Conservation (phyloP, 805 yeast species). For the Candida arabinofermentans region DNA sequence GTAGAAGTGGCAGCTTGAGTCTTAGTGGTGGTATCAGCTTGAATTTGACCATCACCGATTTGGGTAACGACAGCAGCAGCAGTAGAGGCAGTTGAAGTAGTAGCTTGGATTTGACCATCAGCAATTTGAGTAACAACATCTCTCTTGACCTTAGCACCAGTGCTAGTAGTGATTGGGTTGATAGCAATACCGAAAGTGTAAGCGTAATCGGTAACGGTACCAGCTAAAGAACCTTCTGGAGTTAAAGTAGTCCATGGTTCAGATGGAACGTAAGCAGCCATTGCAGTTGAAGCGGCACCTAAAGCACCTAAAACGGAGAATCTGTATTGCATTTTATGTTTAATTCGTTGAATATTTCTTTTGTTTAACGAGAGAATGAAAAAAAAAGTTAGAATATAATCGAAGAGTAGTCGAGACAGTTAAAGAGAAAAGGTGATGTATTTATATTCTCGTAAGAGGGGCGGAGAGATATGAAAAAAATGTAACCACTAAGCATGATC, state of each 20-base stretch:
- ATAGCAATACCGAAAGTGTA: conserved; percentile 67
- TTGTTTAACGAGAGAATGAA: not conserved
- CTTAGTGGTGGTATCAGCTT: conserved; percentile 15
- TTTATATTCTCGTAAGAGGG: not conserved
- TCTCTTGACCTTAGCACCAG: conserved; percentile 26
- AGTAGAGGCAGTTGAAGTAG: conserved; percentile 22
- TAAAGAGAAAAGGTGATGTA: not conserved
- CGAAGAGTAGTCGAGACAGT: not conserved
- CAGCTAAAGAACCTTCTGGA: conserved; percentile 50
- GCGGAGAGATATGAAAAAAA: no score
- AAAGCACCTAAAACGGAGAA: conserved; percentile 33
- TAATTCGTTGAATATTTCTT: not conserved
- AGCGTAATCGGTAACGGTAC: conserved; percentile 54
- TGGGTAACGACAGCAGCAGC: conserved; percentile 20
- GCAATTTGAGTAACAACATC: conserved; percentile 39
- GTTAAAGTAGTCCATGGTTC: conserved; percentile 73
- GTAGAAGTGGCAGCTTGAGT: conserved; percentile 18
- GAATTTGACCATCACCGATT: conserved; percentile 28
- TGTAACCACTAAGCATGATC: not conserved
- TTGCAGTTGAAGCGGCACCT: conserved; percentile 43
- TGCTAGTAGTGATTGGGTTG: conserved; percentile 37
- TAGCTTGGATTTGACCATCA: conserved; percentile 40
- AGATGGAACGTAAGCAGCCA: conserved; percentile 62
- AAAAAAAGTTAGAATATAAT: not conserved
- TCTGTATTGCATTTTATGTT: conserved; percentile 39